Evolutionary conservation across 208 protist species (phyloP), one percentile per base, ranked within the genome.

Genomic region (Perkinsela sp.): DNA sequence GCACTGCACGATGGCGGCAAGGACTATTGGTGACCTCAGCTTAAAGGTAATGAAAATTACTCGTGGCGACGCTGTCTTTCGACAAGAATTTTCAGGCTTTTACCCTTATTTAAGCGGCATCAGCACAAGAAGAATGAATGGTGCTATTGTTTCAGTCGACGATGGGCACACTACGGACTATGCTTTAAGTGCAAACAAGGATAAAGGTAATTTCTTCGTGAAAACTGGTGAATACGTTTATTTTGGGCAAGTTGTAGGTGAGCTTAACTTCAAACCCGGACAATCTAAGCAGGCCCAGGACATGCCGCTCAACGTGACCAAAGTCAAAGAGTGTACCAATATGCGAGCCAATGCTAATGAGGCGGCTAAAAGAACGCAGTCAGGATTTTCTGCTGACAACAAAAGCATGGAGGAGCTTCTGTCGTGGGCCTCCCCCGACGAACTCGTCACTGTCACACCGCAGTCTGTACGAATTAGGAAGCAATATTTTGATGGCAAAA

Each of bases 391-490:
- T n/a, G 77, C 87, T 0, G 67, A 48, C 31, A 80, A 76, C 66
- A 79, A 73, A 68, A 87, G 68, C 16, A 89, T 92, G 70, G 87
- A 92, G 73, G 87, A 92, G 69, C 89, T 83, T 66, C 76, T 88
- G 0, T 76, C 87, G 16, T 92, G 87, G 85, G 85, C 90, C 28
- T 82, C 81, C 2, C 83, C 87, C 68, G 83, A 90, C 32, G 87
- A 92, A 72, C 75, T 92, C 29, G 85, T 92, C 1, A 92, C 87
- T 28, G 87, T 92, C 29, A 92, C 87, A 28, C 87, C 87, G 67
- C 87, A 90, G 73, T 90, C 85, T 31, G 88, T 92, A 48, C 83
- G 87, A 28, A 90, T 92, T 79, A 84, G 87, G 0, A 86, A 88
- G 71, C 87, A 85, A 0, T 81, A 83, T 28, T 92, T 92, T 72